Base-by-base conservation (phyloP, 345 rosid genomes). In the Excoecaria agallocha region DNA sequence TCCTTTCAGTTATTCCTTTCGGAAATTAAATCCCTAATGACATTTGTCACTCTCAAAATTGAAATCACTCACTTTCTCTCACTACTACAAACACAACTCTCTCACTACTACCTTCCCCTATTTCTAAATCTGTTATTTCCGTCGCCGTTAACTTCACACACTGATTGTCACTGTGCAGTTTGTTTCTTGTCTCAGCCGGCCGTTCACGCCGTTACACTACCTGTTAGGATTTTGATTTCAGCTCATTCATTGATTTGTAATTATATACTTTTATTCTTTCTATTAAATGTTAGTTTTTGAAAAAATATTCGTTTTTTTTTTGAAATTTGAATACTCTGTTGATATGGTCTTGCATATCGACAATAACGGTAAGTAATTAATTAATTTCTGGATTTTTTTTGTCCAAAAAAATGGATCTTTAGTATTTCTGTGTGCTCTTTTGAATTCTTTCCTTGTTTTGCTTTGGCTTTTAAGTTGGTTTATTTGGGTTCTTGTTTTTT, bases 301-400 rank as follows among this genome's bases (percentile, higher is more conserved):
- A 52, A 30, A 30, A 30, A 30, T 30, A 30, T 30, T 2, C 30
- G 30, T 78, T 80, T 59, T 20, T 68, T 77, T 54, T 77, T 71
- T 58, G 65, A 57, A 74, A 3, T 63, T 67, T 68, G 77, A 77
- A 82, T 20, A 12, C 49, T 11, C 6, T 57, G 24, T 65, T 10
- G 64, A 20, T 17, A 43, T 13, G 55, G 38, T 61, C n/a, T 62
- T 22, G 38, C 60, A 65, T 74, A 74, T 78, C 81, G 46, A 49
- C 71, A 71, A 64, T 86, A 58, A 86, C 78, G 84, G 89, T 65
- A 80, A 80, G 83, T 79, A 41, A 82, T 68, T 85, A 73, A 84
- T 57, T 84, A 65, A 65, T 12, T 49, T 66, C 59, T 57, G 20
- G 39, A 59, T n/a, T 69, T 79, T 73, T 30, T 30, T 30, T 30